Evolutionary conservation across 2,329 filamentous ascomycete genomes (phyloP), one percentile per base, ranked within the genome.

Genomic region (Stemphylium vesicarium): DNA sequence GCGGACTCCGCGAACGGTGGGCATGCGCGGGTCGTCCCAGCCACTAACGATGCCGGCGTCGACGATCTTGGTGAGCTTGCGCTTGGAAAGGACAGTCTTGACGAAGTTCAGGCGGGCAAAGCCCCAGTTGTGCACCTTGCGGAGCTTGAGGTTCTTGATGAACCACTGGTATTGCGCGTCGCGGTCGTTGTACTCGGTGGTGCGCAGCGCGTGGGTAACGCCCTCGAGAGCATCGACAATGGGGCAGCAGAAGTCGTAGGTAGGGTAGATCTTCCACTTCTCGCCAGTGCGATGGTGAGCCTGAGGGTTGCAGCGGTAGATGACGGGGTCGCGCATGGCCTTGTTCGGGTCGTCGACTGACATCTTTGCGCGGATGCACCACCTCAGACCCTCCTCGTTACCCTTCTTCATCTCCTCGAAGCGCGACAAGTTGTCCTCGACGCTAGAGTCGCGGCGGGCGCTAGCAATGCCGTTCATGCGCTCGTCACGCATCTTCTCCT

Each of bases 321-420:
- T 96, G 77, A 98, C 93, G 11, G 95, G 95, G 76, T 99, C 95
- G 63, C 95, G 86, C 85, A 98, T 88, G 48, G 95, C 92, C 79
- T 96, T 96, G 82, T 99, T 98, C 62, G 90, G 90, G 78, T 95
- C 90, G 76, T 96, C 91, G 65, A 90, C 86, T 1, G 91, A 94
- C 66, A 98, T 91, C 82, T 96, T 97, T 54, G 95, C 95, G 57
- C 95, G 90, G 64, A 99, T 96, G 79, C 92, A 97, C 86, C 94
- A 93, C 71, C 84, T 86, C 43, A 87, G 78, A 55, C 95, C 95
- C 75, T 93, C 88, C 43, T 89, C 85, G 2, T 87, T 89, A 39
- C 89, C 93, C 52, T 85, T 84, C 82, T 93, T 96, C 95, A 99
- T 99, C 81, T 95, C 90, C 70, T 93, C 89, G 64, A 97, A 96